Conservation (phyloP, 345 rosid genomes). For the Firmiana major region DNA sequence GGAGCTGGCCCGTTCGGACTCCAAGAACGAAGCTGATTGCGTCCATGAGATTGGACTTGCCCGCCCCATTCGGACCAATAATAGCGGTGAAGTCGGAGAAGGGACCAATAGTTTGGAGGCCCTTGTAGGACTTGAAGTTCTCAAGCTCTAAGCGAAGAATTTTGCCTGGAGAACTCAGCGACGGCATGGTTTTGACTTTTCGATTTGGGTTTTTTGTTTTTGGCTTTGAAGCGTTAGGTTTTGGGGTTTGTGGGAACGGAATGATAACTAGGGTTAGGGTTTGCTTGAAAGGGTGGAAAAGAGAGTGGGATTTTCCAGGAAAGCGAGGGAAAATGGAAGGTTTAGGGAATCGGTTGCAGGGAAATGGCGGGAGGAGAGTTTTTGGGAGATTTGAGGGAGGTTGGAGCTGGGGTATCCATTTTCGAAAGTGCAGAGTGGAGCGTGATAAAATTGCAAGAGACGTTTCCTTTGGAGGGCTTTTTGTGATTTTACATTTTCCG, state of each 20-base stretch:
- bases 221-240: conserved; percentile 13
- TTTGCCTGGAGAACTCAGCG: conserved; percentile 62
- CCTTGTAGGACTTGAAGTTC: conserved; percentile 98
- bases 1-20: conserved; percentile 92
- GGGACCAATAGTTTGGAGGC: conserved; percentile 77
- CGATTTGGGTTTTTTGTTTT: background rate
- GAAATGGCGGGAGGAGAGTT: conserved; percentile 12
- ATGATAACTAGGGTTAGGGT: conserved; percentile 20
- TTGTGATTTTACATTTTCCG: no score
- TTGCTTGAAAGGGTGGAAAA: conserved; percentile 5
- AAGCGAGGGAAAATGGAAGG: conserved; percentile 21
- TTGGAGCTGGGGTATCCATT: background rate
- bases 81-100: conserved; percentile 97
- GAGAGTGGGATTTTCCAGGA: conserved; percentile 4
- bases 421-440: background rate
- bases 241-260: background rate
- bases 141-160: conserved; percentile 79
- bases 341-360: background rate
- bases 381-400: background rate
- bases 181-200: conserved; percentile 47
- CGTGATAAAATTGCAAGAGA: no score
- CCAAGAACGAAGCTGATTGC: conserved; percentile 98
- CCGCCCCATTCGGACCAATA: conserved; percentile 96
- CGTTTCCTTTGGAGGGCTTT: no score
- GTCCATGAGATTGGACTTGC: conserved; percentile 97